Percentiles rank a stretch among this genome's conserved stretches.
These are phyloP conservation scores for Termitomyces sp. DNA, from an alignment of 768 basidiomycete genomes.

Conservation along the genomic window DNA sequence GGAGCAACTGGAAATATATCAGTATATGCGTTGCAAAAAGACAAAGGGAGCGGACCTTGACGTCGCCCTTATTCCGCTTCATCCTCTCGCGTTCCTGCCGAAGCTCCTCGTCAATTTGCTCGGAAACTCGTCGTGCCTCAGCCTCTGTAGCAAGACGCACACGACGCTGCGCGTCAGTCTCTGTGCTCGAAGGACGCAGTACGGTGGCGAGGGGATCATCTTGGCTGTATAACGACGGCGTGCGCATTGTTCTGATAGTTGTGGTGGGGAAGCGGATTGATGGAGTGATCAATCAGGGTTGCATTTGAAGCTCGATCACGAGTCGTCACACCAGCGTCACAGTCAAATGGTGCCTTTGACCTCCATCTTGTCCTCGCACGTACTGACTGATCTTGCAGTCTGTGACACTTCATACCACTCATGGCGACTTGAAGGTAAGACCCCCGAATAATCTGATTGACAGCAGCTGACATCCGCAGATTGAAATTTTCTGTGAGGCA, in stretches of 20 bases:
- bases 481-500: constrained; percentile 97
- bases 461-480: constrained; percentile 39
- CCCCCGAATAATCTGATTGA: background rate
- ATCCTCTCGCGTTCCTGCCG: constrained; percentile 63
- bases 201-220: constrained; percentile 75
- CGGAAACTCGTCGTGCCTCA: constrained; percentile 73
- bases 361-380: constrained; percentile 7
- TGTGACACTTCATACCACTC: constrained; percentile 91
- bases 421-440: constrained; percentile 88
- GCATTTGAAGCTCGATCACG: constrained; percentile 9
- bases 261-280: constrained; percentile 21
- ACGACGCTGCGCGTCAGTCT: constrained; percentile 64
- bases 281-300: constrained; percentile 19
- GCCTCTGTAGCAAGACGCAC: constrained; percentile 62
- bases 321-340: constrained; percentile 23
- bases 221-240: constrained; percentile 69
- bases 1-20: constrained; percentile 48
- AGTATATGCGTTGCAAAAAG: constrained; percentile 32
- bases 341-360: constrained; percentile 18
- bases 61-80: constrained; percentile 67
- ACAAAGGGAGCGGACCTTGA: constrained; percentile 47
- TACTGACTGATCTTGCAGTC: constrained; percentile 50
- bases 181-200: constrained; percentile 59
- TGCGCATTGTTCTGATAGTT: constrained; percentile 42
- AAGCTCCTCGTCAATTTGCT: constrained; percentile 80